Percentiles rank a stretch among this genome's conserved stretches.
Conservation (phyloP, 2,329 filamentous ascomycete species). For the Colletotrichum liaoningense region DNA sequence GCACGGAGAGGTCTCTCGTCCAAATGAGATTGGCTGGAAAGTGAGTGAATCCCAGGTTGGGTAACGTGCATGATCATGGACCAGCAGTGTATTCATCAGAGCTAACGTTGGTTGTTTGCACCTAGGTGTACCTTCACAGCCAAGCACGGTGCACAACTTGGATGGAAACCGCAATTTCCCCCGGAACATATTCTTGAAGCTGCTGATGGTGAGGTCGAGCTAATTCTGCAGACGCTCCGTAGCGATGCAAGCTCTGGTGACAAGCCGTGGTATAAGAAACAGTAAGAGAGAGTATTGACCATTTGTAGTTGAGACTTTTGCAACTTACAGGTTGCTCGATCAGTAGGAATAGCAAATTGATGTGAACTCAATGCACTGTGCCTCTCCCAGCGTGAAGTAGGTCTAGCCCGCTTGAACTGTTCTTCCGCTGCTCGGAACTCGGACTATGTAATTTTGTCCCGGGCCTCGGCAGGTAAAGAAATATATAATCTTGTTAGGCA, state of each 20-base stretch:
- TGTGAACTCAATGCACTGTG: no score
- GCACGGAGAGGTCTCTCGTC: slow-evolving; percentile 45
- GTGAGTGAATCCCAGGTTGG: slow-evolving; percentile 43
- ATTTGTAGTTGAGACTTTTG: no score
- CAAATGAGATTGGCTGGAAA: slow-evolving; percentile 51
- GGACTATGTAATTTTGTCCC: no score
- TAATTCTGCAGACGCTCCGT: slow-evolving; percentile 44
- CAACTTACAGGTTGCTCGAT: no score
- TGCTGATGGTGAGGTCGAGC: slow-evolving; percentile 57
- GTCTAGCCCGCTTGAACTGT: no score
- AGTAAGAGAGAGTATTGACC: not conserved
- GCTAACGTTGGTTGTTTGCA: not conserved
- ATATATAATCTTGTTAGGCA: no score
- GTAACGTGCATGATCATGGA: not conserved
- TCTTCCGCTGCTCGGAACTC: no score
- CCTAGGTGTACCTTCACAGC: slow-evolving; percentile 47
- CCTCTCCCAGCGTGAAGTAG: no score
- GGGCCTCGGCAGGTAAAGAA: no score
- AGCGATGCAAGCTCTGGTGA: not conserved
- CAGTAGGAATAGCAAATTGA: no score
- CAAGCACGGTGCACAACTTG: slow-evolving; percentile 52
- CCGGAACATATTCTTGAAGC: slow-evolving; percentile 58
- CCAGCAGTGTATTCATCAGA: not conserved
- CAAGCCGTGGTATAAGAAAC: not conserved
- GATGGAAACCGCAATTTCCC: slow-evolving; percentile 56